Evolutionary conservation across 169 alveolate species (phyloP).

Genomic region (Eimeria tenella): DNA sequence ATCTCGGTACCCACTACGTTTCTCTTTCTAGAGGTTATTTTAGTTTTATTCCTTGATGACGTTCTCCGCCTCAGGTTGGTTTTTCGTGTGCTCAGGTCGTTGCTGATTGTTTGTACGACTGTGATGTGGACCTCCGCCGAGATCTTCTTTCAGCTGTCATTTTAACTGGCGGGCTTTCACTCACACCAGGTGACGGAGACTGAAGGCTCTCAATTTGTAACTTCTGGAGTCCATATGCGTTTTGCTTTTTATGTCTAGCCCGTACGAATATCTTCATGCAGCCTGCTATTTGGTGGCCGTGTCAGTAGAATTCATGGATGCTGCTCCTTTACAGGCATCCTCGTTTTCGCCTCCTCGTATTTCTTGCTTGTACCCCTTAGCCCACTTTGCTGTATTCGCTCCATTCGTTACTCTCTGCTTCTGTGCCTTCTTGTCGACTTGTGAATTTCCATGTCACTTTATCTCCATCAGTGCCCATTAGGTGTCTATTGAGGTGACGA

Average conservation of each 20-base stretch:
- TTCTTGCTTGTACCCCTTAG: too few species aligned
- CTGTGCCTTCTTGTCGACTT: background rate
- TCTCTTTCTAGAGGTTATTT: too few species aligned
- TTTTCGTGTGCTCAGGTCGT: conserved; percentile 47
- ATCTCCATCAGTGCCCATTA: background rate
- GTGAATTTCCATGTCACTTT: background rate
- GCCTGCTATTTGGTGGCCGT: background rate
- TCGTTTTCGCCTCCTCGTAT: too few species aligned
- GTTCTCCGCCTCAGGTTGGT: background rate
- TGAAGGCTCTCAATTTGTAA: conserved; percentile 78
- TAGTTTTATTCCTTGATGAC: too few species aligned
- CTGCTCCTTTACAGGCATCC: too few species aligned
- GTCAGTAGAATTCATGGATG: too few species aligned
- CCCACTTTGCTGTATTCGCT: background rate
- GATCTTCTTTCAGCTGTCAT: conserved; percentile 94
- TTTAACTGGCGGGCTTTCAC: conserved; percentile 97
- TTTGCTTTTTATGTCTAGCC: too few species aligned
- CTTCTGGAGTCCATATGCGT: background rate
- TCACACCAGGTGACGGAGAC: conserved; percentile 88
- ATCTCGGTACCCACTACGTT: too few species aligned
- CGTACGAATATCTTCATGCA: too few species aligned
- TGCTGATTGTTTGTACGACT: conserved; percentile 25
- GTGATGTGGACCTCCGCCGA: conserved; percentile 96
- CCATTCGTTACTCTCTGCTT: background rate
- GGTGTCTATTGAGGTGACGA: background rate